Evolutionary conservation across 768 basidiomycete species (phyloP).

Genomic region (Strobilomyces echinocephalus): DNA sequence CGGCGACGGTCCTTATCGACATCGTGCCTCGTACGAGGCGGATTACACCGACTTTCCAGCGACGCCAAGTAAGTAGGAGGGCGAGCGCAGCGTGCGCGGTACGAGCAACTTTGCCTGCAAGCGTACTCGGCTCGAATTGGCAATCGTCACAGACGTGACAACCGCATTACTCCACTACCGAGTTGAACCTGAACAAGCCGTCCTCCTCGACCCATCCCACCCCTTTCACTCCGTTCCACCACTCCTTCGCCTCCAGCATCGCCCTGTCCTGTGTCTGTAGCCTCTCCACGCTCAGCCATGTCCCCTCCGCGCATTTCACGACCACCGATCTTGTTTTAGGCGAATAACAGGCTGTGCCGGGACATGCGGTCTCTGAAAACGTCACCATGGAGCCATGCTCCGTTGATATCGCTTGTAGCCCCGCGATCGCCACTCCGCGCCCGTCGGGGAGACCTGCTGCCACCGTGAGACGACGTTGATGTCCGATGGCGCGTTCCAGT

Average conservation of each 20-base stretch:
- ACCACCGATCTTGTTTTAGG: conserved; percentile 37
- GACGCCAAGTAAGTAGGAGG: conserved; percentile 2
- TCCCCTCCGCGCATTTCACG: conserved; percentile 51
- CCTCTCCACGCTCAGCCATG: conserved; percentile 48
- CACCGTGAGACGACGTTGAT: conserved; percentile 25
- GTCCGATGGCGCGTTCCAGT: conserved; percentile 27
- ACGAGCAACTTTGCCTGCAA: neutral
- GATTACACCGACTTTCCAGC: conserved; percentile 10
- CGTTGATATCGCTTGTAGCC: conserved; percentile 9
- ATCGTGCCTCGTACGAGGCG: conserved; percentile 17
- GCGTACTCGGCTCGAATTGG: conserved; percentile 6
- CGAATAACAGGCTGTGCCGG: conserved; percentile 45
- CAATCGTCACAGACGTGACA: conserved; percentile 14
- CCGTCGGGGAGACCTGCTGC: conserved; percentile 23
- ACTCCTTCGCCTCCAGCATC: conserved; percentile 54
- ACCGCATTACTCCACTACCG: neutral
- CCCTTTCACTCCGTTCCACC: conserved; percentile 70
- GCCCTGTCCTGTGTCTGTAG: conserved; percentile 61
- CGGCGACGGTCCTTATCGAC: conserved; percentile 13
- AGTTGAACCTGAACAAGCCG: conserved; percentile 10
- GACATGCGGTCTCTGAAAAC: conserved; percentile 15
- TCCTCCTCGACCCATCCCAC: conserved; percentile 23
- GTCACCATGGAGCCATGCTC: neutral
- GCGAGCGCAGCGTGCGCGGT: neutral
- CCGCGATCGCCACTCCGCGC: conserved; percentile 21